These are phyloP conservation scores for Solanum dulcamara DNA, from an alignment of 257 asterid genomes.

Conservation along the genomic window DNA sequence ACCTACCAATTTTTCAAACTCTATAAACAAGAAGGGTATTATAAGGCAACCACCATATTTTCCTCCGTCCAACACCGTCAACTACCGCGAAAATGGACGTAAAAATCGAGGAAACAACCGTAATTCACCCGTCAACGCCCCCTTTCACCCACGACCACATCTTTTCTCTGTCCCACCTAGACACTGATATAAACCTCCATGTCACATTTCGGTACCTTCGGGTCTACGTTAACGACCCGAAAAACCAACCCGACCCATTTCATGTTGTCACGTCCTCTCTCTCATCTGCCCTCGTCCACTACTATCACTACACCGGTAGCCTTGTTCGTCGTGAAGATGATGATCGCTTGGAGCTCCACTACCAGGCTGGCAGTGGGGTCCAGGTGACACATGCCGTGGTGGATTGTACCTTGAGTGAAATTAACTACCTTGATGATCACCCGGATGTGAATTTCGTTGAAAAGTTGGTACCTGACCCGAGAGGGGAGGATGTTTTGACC, in stretches of 20 bases:
- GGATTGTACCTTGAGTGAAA: conserved; percentile 5
- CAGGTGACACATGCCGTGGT: conserved; percentile 22
- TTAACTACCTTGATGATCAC: conserved; percentile 13
- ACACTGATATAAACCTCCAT: neutral
- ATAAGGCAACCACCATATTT: neutral
- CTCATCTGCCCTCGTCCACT: conserved; percentile 35
- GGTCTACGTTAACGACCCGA: neutral
- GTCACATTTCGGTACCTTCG: neutral
- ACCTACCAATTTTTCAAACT: neutral
- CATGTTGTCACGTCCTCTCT: conserved; percentile 42
- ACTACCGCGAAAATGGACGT: neutral
- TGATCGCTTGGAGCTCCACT: conserved; percentile 40
- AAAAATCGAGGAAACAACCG: neutral
- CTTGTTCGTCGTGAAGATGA: conserved; percentile 41
- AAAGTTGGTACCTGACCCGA: conserved; percentile 31
- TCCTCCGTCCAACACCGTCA: neutral
- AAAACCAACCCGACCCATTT: conserved; percentile 20
- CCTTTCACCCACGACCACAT: neutral
- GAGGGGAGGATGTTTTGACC: conserved; percentile 4
- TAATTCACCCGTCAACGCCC: neutral
- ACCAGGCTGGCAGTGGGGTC: conserved; percentile 33
- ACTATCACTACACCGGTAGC: conserved; percentile 34
- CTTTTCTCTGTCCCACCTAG: neutral
- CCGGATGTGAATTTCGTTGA: conserved; percentile 8
- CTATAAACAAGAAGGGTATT: neutral